phyloP scores from a whole-genome alignment of 371 early-diverging fungal genomes.

The Choanephora cucurbitarum region DNA sequence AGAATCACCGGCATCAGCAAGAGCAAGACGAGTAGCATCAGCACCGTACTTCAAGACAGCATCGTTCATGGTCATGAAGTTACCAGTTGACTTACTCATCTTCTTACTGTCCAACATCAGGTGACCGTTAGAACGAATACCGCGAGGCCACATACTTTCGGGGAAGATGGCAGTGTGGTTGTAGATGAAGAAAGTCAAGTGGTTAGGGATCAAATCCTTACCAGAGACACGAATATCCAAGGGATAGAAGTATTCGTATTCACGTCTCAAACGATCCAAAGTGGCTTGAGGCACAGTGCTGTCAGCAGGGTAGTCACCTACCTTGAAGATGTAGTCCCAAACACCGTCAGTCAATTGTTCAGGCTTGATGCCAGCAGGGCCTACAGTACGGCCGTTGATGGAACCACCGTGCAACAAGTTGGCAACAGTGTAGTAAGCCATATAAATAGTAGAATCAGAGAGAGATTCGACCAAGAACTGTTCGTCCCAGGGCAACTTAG shows the following conservation, averaged over 20 bases:
- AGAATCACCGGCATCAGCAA: slow-evolving; percentile 96
- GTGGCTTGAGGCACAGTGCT: slow-evolving; percentile 63
- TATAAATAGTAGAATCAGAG: slow-evolving; percentile 99
- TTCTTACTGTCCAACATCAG: slow-evolving; percentile 97
- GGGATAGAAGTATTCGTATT: slow-evolving; percentile 98
- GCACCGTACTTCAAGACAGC: slow-evolving; percentile 93
- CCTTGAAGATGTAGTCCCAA: slow-evolving; percentile 94
- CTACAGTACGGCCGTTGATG: slow-evolving; percentile 84
- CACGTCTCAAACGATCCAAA: slow-evolving; percentile 76
- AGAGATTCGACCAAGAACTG: slow-evolving; percentile 98
- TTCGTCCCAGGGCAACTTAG: slow-evolving; percentile 96
- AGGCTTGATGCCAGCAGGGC: slow-evolving; percentile 80
- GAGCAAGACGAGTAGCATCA: slow-evolving; percentile 96
- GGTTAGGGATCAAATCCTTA: slow-evolving; percentile 99
- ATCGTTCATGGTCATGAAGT: slow-evolving; percentile 94
- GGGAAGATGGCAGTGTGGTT: slow-evolving; percentile 99
- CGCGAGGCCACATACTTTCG: slow-evolving; percentile 91
- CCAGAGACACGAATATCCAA: slow-evolving; percentile 98
- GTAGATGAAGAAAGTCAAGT: slow-evolving; percentile 98
- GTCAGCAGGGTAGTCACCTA: slow-evolving; percentile 70
- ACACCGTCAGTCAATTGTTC: slow-evolving; percentile 93
- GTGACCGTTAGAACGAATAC: slow-evolving; percentile 97
- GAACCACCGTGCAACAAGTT: slow-evolving; percentile 91
- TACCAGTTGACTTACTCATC: slow-evolving; percentile 99
- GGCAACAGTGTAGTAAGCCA: slow-evolving; percentile 99